Evolutionary conservation across 2,329 filamentous ascomycete species (phyloP).

Genomic region (Arthrobotrys sphaeroides): DNA sequence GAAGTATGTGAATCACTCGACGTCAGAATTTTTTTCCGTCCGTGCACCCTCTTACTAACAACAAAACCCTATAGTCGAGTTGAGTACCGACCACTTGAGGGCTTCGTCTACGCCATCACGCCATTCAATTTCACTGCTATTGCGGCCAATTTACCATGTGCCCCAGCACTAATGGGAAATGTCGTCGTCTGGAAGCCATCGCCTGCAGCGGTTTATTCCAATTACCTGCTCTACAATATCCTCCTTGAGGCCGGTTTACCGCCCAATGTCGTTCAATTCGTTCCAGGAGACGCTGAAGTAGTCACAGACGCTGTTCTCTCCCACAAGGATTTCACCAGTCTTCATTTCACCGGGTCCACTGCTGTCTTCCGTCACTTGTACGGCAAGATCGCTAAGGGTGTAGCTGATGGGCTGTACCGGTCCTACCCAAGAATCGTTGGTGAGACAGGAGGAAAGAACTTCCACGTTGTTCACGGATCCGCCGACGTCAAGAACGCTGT

Average conservation of each 20-base stretch:
- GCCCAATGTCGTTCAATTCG: slow-evolving; percentile 88
- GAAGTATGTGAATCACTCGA: slow-evolving; percentile 68
- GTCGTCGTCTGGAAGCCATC: slow-evolving; percentile 98
- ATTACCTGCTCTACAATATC: slow-evolving; percentile 90
- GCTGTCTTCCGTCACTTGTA: slow-evolving; percentile 89
- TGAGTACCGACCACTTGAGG: slow-evolving; percentile 88
- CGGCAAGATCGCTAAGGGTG: slow-evolving; percentile 81
- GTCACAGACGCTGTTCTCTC: slow-evolving; percentile 80
- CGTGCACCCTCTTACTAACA: background rate
- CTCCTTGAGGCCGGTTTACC: slow-evolving; percentile 90
- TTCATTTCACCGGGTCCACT: slow-evolving; percentile 95
- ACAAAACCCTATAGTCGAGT: slow-evolving; percentile 69
- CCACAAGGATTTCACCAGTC: slow-evolving; percentile 83
- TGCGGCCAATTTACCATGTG: slow-evolving; percentile 82
- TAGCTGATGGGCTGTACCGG: slow-evolving; percentile 81
- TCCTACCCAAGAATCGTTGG: slow-evolving; percentile 89
- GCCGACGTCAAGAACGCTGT: slow-evolving; percentile 82
- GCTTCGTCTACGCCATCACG: slow-evolving; percentile 92
- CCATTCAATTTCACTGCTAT: slow-evolving; percentile 99
- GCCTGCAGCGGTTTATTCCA: slow-evolving; percentile 85
- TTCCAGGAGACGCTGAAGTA: slow-evolving; percentile 85
- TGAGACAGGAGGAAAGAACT: slow-evolving; percentile 94
- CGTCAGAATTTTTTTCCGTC: background rate
- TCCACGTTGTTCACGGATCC: slow-evolving; percentile 80
- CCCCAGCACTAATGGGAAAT: slow-evolving; percentile 89